A percentile compares a stretch with the other conserved stretches of the same genome.
phyloP scores from a whole-genome alignment of 1,139 yeast genomes.

The Candida tetrigidarum region DNA sequence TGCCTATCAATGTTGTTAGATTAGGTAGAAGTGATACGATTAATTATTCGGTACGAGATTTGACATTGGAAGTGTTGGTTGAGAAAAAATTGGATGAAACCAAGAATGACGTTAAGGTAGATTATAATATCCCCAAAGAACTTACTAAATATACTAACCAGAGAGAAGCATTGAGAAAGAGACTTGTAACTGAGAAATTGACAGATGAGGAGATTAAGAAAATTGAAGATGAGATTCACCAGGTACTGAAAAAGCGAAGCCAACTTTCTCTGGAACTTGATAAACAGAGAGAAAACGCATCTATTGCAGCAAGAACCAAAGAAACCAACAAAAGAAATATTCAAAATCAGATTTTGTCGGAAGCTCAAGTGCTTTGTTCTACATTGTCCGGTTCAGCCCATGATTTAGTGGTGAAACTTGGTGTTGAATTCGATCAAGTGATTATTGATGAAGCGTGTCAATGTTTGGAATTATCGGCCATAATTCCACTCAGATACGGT shows the following conservation, averaged over 20 bases:
- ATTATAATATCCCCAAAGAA: conserved; percentile 53
- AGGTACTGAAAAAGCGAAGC: conserved; percentile 62
- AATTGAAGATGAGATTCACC: conserved; percentile 53
- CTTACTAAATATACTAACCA: conserved; percentile 56
- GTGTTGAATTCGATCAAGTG: conserved; percentile 87
- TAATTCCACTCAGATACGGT: conserved; percentile 93
- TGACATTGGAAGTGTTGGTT: conserved; percentile 86
- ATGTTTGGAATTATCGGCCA: conserved; percentile 90
- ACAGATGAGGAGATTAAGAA: conserved; percentile 44
- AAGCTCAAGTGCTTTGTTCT: conserved; percentile 89
- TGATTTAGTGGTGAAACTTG: conserved; percentile 74
- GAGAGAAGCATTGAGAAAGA: conserved; percentile 51
- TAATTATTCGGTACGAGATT: conserved; percentile 78
- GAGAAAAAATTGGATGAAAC: conserved; percentile 61
- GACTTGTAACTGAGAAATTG: conserved; percentile 35
- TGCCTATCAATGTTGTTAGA: conserved; percentile 79
- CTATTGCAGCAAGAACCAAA: conserved; percentile 70
- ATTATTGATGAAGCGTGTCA: conserved; percentile 99
- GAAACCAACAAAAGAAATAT: conserved; percentile 78
- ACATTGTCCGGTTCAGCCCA: conserved; percentile 97
- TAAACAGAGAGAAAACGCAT: conserved; percentile 73
- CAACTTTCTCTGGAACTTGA: conserved; percentile 76
- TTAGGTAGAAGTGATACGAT: conserved; percentile 91
- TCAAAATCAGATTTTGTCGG: conserved; percentile 71
- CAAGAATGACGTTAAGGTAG: conserved; percentile 33